Percentiles rank a stretch among this genome's conserved stretches.
These are phyloP conservation scores for Hypoxylon sp. DNA, from an alignment of 2,329 filamentous ascomycete species.

Conservation along the genomic window DNA sequence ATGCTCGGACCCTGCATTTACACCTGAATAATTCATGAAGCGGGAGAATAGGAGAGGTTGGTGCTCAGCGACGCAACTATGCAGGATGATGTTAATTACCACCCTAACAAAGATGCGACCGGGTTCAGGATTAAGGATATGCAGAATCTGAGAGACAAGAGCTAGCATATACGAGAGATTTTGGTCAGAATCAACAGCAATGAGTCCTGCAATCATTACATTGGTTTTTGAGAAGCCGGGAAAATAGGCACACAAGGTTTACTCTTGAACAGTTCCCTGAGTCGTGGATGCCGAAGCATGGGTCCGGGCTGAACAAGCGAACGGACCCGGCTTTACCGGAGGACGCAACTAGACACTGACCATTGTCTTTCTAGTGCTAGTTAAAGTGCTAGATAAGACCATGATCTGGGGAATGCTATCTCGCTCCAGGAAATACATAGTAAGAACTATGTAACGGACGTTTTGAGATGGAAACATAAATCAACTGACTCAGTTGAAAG, in stretches of 20 bases:
- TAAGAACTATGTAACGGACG: constrained; percentile 3
- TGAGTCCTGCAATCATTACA: background rate
- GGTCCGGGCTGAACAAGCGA: constrained; percentile 25
- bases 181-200: constrained; percentile 11
- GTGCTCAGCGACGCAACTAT: constrained; percentile 1
- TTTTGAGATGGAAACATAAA: background rate
- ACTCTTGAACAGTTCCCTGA: constrained; percentile 35
- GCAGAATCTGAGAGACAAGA: background rate
- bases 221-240: background rate
- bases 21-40: background rate
- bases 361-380: constrained; percentile 13
- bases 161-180: background rate
- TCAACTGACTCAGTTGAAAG: background rate
- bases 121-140: background rate
- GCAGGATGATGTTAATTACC: constrained; percentile 32
- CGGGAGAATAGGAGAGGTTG: background rate
- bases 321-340: constrained; percentile 29
- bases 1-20: constrained; percentile 14
- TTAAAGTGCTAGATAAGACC: background rate
- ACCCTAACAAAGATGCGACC: constrained; percentile 1
- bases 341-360: background rate
- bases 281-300: constrained; percentile 36
- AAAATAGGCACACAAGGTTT: constrained; percentile 22
- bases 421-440: constrained; percentile 7
- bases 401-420: constrained; percentile 3